Percentiles rank a stretch among this genome's conserved stretches.
phyloP scores from a whole-genome alignment of 176 grass and related monocot species.

The Saccharum spontaneum region DNA sequence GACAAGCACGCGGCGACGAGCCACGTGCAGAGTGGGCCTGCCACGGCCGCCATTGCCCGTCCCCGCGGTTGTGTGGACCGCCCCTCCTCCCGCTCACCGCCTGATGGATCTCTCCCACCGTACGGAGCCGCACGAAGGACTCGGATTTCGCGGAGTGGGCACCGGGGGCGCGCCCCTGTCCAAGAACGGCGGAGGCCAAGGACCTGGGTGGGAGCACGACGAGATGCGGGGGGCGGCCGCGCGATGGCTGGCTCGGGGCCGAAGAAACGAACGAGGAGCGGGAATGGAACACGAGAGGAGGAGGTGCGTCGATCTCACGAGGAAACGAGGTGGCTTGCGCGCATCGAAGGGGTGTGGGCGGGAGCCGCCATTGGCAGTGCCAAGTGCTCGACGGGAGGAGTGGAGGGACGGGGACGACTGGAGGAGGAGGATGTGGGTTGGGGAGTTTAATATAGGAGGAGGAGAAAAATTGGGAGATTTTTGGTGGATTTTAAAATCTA shows the following conservation, averaged over 20 bases:
- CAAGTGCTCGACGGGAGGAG: conserved; percentile 47
- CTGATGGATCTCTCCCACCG: conserved; percentile 22
- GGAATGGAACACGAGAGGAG: not conserved
- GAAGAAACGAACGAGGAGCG: not conserved
- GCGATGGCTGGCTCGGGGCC: not conserved
- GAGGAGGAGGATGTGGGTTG: conserved; percentile 12
- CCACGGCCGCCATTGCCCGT: conserved; percentile 57
- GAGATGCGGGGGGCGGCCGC: conserved; percentile 30
- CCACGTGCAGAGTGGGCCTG: conserved; percentile 75
- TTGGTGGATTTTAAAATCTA: not conserved
- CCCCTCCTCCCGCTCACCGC: not conserved
- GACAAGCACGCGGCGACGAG: conserved; percentile 68
- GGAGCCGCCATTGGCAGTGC: conserved; percentile 47
- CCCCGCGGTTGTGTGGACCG: not conserved
- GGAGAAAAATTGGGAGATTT: conserved; percentile 35
- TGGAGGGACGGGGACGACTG: conserved; percentile 35
- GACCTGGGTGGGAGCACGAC: conserved; percentile 2
- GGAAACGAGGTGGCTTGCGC: conserved; percentile 26
- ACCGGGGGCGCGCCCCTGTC: not conserved
- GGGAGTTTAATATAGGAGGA: conserved; percentile 53
- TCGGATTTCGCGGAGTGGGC: not conserved
- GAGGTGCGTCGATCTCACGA: conserved; percentile 42
- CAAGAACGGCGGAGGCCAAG: conserved; percentile 12
- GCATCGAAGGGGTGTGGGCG: conserved; percentile 18
- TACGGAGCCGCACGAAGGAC: not conserved